Percentiles rank a stretch among this genome's conserved stretches.
Evolutionary conservation across 1,139 yeast species (phyloP).

Genomic region (Eremothecium sinecaudum): DNA sequence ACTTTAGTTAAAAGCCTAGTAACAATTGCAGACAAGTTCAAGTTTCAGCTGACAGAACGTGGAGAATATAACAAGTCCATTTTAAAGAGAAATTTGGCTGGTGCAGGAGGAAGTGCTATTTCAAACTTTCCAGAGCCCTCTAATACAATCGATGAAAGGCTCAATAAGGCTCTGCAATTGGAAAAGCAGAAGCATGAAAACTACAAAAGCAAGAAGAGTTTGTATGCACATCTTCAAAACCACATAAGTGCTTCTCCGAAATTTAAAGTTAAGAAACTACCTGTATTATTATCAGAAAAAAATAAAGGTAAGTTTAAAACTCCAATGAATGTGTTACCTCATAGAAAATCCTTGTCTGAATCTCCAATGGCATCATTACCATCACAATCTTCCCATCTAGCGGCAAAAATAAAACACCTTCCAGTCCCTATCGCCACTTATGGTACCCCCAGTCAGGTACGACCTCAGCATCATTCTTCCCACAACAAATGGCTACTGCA

Average conservation of each 20-base stretch:
- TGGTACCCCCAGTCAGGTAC: slow-evolving; percentile 9
- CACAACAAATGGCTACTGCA: not conserved
- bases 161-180: slow-evolving; percentile 22
- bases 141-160: slow-evolving; percentile 21
- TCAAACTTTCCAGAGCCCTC: slow-evolving; percentile 10
- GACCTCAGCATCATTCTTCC: not conserved
- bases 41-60: slow-evolving; percentile 24
- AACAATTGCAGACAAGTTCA: slow-evolving; percentile 17
- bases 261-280: slow-evolving; percentile 21
- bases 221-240: slow-evolving; percentile 25
- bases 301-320: slow-evolving; percentile 23
- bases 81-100: slow-evolving; percentile 12
- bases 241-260: slow-evolving; percentile 29
- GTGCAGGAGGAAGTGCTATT: slow-evolving; percentile 6
- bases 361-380: slow-evolving; percentile 13
- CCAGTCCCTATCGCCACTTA: slow-evolving; percentile 3
- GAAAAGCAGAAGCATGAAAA: slow-evolving; percentile 17
- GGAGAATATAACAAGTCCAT: slow-evolving; percentile 18
- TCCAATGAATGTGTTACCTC: slow-evolving; percentile 18
- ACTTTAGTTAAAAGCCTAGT: slow-evolving; percentile 20
- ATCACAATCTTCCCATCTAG: slow-evolving; percentile 25
- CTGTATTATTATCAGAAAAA: slow-evolving; percentile 26
- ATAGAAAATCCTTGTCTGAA: slow-evolving; percentile 2
- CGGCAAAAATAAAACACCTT: slow-evolving; percentile 13
- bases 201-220: slow-evolving; percentile 17